Evolutionary conservation across 257 asterid genomes (phyloP).

Genomic region (Gynochthodes officinalis): DNA sequence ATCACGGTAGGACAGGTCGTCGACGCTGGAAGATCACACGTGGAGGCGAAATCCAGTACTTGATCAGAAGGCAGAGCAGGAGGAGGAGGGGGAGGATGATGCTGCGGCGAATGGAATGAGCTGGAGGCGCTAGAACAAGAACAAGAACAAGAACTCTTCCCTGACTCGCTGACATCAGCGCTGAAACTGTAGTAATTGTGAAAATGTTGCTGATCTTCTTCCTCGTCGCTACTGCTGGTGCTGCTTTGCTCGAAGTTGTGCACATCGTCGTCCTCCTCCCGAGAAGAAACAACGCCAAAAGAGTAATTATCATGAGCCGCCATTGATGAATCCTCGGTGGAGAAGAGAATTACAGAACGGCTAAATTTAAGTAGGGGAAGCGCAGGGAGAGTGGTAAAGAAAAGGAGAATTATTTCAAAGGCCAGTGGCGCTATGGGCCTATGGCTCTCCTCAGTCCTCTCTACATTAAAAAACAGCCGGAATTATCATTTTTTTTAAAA

Average conservation of each 20-base stretch:
- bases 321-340: too few relatives aligned
- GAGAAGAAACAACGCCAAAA: too few relatives aligned
- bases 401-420: not conserved
- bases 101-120: too few relatives aligned
- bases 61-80: conserved; percentile 15
- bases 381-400: too few relatives aligned
- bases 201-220: conserved; percentile 10
- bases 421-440: conserved; percentile 9
- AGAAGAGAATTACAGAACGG: too few relatives aligned
- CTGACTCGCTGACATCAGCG: conserved; percentile 95
- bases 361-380: too few relatives aligned
- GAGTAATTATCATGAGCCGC: too few relatives aligned
- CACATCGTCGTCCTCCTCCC: conserved; percentile 24
- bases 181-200: conserved; percentile 75
- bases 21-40: conserved; percentile 36
- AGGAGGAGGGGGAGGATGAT: too few relatives aligned
- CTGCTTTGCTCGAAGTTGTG: conserved; percentile 40
- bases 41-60: conserved; percentile 20
- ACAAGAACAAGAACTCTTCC: conserved; percentile 25
- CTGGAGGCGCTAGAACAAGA: conserved; percentile 51
- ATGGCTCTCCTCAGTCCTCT: too few relatives aligned
- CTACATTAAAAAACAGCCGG: too few relatives aligned
- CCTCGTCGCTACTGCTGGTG: not conserved
- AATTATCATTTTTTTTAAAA: too few relatives aligned
- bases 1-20: conserved; percentile 48